phyloP scores from a whole-genome alignment of 208 protist genomes.

The Leishmania lainsoni region DNA sequence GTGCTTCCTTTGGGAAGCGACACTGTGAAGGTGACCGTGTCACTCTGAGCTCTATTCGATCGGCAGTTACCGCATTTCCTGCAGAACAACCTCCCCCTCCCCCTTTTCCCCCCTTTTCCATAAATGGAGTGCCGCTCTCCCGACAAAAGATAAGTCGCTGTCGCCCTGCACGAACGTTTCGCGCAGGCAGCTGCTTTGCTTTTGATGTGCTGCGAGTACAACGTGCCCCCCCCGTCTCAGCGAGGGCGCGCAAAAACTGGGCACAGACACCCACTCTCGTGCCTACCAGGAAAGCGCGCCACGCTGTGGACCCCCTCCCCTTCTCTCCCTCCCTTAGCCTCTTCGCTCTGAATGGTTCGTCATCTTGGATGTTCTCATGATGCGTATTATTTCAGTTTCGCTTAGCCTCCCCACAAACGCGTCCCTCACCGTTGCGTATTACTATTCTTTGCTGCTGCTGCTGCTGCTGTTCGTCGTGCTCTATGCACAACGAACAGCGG shows the following conservation, averaged over 20 bases:
- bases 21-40: too few relatives aligned
- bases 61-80: too few relatives aligned
- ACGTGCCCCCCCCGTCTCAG: too few relatives aligned
- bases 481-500: background rate
- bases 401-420: background rate
- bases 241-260: too few relatives aligned
- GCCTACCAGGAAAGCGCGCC: background rate
- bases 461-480: background rate
- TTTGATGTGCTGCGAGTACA: background rate
- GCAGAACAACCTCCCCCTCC: too few relatives aligned
- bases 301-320: background rate
- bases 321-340: background rate
- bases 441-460: background rate
- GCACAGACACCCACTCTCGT: background rate
- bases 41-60: too few relatives aligned
- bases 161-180: background rate
- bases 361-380: background rate
- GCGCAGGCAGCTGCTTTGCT: background rate
- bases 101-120: background rate
- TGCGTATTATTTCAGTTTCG: background rate
- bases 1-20: too few relatives aligned
- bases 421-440: too few relatives aligned
- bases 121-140: background rate
- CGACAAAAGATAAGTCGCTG: background rate
- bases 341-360: background rate